Evolutionary conservation across 2,329 filamentous ascomycete species (phyloP), one percentile per base, ranked within the genome.

Genomic region (Dichotomopilus funicola): DNA sequence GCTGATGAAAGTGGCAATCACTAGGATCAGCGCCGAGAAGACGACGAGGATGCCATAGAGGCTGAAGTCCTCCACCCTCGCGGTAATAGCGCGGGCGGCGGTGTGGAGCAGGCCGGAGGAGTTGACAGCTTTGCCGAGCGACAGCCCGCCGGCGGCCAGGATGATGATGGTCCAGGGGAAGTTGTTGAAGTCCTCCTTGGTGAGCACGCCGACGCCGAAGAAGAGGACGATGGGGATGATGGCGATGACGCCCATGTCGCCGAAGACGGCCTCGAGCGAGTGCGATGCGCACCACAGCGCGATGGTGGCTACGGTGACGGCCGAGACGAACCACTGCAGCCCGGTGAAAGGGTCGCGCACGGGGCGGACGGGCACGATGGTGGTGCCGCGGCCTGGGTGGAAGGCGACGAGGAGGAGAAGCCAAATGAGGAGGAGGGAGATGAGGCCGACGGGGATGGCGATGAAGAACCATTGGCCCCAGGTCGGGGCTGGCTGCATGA

Each of bases 81-180:
- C 73, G 0, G 89, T 91, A 60, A 99, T 96, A 9, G 79, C 73
- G 5, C 78, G 76, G 2, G 94, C 94, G 49, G 99, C 87, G 0
- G 91, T 95, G 68, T 95, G 88, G 36, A 99, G 77, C 9, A 99
- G 78, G 1, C 94, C 94, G 0, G 92, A 97, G 0, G 89, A 94
- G 61, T 91, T 92, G 56, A 99, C 94, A 0, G 92, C 89, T 70
- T 95, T 96, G 55, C 94, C 94, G 0, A 99, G 83, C 1, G 91
- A 91, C 37, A 99, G 75, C 6, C 94, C 94, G 47, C 94, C 94
- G 0, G 94, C 92, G 0, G 94, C 94, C 19, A 99, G 85, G 66
- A 99, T 97, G 72, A 99, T 96, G 72, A 99, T 99, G 19, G 95
- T 99, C 94, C 94, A 99, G 41, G 96, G 87, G 72, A 99, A 99